Base-by-base conservation (phyloP, 495 filamentous ascomycete genomes). In the Neurospora sp. region DNA sequence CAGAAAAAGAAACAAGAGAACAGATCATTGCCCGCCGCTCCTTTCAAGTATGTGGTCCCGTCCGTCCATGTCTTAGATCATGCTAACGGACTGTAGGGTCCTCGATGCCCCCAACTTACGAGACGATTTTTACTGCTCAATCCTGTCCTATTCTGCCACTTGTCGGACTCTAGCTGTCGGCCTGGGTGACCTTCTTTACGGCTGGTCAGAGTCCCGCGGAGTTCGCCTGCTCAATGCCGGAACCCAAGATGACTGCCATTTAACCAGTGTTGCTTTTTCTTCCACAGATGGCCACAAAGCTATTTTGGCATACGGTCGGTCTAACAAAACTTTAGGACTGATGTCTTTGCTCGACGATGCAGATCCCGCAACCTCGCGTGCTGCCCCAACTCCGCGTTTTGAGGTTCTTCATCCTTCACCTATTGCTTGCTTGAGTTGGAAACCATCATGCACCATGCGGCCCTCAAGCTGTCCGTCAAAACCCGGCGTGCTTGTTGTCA, bases 41-140 rank as follows among this genome's bases (percentile, higher is more conserved):
- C 93, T 7, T 97, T 96, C 83, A 91, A 93, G 89, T 91, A 85
- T 76, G 89, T 85, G 38, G 31, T 16, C 22, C 37, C 37, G 65
- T 40, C 18, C 16, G 7, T 14, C 14, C 69, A 35, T 27, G 1
- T 44, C 38, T 22, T 47, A 35, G 16, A 22, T 61, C 42, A 31
- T 22, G 42, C 76, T 75, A 42, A 75, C 75, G 9, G 68, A 73
- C 68, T 84, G 77, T 47, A 86, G 84, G 80, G 94, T 97, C 4
- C 83, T 99, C 16, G 93, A 97, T 83, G 96, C 96, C 4, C 94
- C 95, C 1, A 87, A 88, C 35, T 86, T 98, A 68, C 87, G 93
- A 38, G 96, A 99, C 79, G 96, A 99, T 80, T 99, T 94, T 76
- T 99, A 99, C 78, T 98, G 94, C 81, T 94, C 94, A 0, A 86